A percentile compares a stretch with the other conserved stretches of the same genome.
phyloP scores from a whole-genome alignment of 306 rosid species.

The Pyrus pyrifolia region DNA sequence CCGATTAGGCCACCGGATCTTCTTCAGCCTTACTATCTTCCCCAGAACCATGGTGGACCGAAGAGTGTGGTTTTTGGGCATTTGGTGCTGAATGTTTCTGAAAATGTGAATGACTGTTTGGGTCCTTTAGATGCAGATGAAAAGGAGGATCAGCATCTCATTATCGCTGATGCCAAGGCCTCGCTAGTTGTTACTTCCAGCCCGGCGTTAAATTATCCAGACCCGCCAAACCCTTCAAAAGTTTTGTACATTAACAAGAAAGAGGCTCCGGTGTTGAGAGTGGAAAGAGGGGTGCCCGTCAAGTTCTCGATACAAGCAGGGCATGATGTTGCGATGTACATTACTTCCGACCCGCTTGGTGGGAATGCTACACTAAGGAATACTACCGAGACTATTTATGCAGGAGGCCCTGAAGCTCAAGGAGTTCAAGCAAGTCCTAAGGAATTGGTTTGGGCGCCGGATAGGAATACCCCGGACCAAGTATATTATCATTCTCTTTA shows the following conservation, averaged over 20 bases:
- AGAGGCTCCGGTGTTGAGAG: constrained; percentile 81
- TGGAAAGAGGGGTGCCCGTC: constrained; percentile 85
- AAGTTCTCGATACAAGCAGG: constrained; percentile 83
- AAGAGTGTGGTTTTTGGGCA: constrained; percentile 40
- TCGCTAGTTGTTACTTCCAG: constrained; percentile 57
- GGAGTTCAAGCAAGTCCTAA: constrained; percentile 87
- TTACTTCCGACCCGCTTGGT: constrained; percentile 79
- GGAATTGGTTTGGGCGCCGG: constrained; percentile 70
- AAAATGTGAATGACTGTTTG: constrained; percentile 54
- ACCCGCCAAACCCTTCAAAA: constrained; percentile 78
- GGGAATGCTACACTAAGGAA: constrained; percentile 84
- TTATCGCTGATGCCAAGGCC: constrained; percentile 65
- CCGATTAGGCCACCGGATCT: constrained; percentile 66
- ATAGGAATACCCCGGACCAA: constrained; percentile 74
- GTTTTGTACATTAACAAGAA: constrained; percentile 82
- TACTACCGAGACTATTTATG: constrained; percentile 64
- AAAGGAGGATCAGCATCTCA: constrained; percentile 81
- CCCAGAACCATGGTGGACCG: constrained; percentile 69
- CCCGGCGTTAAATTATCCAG: constrained; percentile 59
- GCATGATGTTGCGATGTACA: constrained; percentile 70
- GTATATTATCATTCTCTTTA: constrained; percentile 70
- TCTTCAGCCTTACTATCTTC: constrained; percentile 65
- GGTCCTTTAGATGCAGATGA: constrained; percentile 80
- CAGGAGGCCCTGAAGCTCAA: constrained; percentile 72
- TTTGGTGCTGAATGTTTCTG: constrained; percentile 59